Base-by-base conservation (phyloP, 2,329 filamentous ascomycete species). In the Blastomyces parvus region DNA sequence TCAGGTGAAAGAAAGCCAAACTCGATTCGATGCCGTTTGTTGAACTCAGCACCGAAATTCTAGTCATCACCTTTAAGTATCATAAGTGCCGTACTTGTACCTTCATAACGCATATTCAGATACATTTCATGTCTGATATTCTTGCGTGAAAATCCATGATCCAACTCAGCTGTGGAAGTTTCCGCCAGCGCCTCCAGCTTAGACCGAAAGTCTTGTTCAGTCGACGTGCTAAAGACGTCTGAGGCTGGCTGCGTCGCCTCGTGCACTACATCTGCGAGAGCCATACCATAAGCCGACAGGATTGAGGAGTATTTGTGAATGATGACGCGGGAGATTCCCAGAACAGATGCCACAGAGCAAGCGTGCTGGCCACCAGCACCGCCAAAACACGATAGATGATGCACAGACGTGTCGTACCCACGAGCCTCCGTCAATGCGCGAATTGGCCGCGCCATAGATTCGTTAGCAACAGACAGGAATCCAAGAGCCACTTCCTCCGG, bases 361-460 rank as follows among this genome's bases (percentile, higher is more conserved):
- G 92, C 92, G 69, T 97, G 92, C 73, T 97, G 92, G 0, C 92
- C 92, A 59, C 92, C 92, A 0, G 92, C 92, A 63, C 92, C 92
- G 53, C 92, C 92, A 76, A 97, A 97, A 0, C 91, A 95, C 0
- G 92, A 91, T 46, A 97, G 82, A n/a, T 91, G 82, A 74, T 97
- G 92, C 68, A 90, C 90, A 1, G 89, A 91, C 0, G 91, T 94
- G 72, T 96, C 91, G 67, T 95, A 91, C 0, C 92, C 92, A 74
- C 94, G 91, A 36, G 92, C 92, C 74, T 97, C 92, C 0, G 92
- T 97, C 67, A 96, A 83, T 40, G 90, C 93, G 44, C 92, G 84
- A 67, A 97, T 97, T 0, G 92, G 92, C 48, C 92, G 82, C 2
- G 74, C 72, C 76, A 78, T 78, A 11, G 75, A 75, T 65, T 77